phyloP scores from a whole-genome alignment of 2,329 filamentous ascomycete species.

The Claviceps fusiformis region DNA sequence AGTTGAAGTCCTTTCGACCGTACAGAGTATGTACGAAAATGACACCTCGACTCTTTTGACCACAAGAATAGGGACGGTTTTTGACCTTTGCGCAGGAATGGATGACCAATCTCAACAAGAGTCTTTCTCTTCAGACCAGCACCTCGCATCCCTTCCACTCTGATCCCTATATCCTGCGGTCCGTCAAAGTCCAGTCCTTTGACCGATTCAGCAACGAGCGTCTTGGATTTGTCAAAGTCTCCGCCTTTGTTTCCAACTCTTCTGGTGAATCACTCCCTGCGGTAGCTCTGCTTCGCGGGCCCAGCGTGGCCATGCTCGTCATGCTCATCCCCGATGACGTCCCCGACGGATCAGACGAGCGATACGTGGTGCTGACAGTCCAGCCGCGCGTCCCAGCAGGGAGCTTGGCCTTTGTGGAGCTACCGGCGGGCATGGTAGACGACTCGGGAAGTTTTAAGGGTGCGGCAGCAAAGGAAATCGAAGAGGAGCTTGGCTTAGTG shows the following conservation, averaged over 20 bases:
- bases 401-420: slow-evolving; percentile 39
- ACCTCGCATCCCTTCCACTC: slow-evolving; percentile 36
- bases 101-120: slow-evolving; percentile 32
- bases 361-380: slow-evolving; percentile 44
- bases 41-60: not conserved
- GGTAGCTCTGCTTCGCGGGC: slow-evolving; percentile 41
- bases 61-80: not conserved
- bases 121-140: slow-evolving; percentile 31
- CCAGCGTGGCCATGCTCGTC: slow-evolving; percentile 47
- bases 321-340: slow-evolving; percentile 40
- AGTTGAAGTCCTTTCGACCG: slow-evolving; percentile 30
- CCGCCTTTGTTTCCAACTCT: slow-evolving; percentile 32
- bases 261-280: slow-evolving; percentile 38
- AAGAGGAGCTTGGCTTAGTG: slow-evolving; percentile 44
- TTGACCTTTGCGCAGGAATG: slow-evolving; percentile 25
- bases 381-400: slow-evolving; percentile 44
- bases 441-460: slow-evolving; percentile 40
- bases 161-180: slow-evolving; percentile 37
- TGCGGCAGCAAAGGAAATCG: slow-evolving; percentile 44
- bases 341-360: slow-evolving; percentile 25
- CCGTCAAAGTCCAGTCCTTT: slow-evolving; percentile 38
- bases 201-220: slow-evolving; percentile 34
- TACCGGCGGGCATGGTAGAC: slow-evolving; percentile 48
- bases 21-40: slow-evolving; percentile 25
- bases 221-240: slow-evolving; percentile 45